Evolutionary conservation across 768 basidiomycete species (phyloP).

Genomic region (Kwoniella dendrophila): DNA sequence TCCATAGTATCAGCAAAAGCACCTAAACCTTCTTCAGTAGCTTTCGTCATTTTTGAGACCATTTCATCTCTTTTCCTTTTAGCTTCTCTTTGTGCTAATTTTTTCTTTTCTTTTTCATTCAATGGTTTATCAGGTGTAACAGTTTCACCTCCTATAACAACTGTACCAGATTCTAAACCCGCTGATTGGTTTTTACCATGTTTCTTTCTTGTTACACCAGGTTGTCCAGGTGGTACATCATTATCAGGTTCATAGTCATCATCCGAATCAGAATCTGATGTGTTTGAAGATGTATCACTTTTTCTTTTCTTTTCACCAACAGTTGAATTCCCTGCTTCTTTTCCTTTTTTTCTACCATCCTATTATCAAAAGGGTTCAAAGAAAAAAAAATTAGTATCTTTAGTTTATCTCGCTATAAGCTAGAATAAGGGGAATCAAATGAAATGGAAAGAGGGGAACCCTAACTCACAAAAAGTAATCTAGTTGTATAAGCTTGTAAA

Average conservation of each 20-base stretch:
- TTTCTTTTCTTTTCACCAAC: constrained; percentile 49
- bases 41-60: constrained; percentile 55
- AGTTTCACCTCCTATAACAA: constrained; percentile 39
- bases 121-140: constrained; percentile 32
- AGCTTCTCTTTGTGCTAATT: constrained; percentile 47
- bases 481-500: constrained; percentile 41
- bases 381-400: too few relatives aligned
- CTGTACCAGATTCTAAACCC: constrained; percentile 40
- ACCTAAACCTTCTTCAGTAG: constrained; percentile 53
- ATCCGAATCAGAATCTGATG: constrained; percentile 45
- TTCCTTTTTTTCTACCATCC: constrained; percentile 51
- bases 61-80: constrained; percentile 56
- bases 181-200: constrained; percentile 20
- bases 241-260: constrained; percentile 47
- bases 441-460: background rate
- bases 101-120: constrained; percentile 51
- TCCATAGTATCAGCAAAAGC: constrained; percentile 56
- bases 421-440: too few relatives aligned
- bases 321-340: constrained; percentile 52
- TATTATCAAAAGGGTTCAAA: constrained; percentile 14
- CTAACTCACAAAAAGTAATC: constrained; percentile 41
- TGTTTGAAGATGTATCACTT: constrained; percentile 20
- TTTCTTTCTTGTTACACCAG: constrained; percentile 3
- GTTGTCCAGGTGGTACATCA: constrained; percentile 21
- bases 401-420: too few relatives aligned